Percentiles rank a stretch among this genome's conserved stretches.
Evolutionary conservation across 495 filamentous ascomycete genomes (phyloP).

Genomic region (Clavariopsis aquatica): DNA sequence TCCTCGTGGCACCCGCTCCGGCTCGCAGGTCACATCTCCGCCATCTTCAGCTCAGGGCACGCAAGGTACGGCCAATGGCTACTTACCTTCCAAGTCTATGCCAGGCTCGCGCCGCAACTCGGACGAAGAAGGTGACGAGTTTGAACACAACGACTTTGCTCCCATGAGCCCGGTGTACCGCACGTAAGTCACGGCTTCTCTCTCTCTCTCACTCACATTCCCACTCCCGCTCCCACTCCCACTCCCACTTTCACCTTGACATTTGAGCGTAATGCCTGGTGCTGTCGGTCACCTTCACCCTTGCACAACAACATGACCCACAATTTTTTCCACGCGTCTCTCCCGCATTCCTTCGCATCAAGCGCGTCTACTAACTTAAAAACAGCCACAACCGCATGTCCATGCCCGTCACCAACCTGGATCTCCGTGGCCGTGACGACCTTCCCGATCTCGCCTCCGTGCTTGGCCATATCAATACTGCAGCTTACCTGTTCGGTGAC

Average conservation of each 20-base stretch:
- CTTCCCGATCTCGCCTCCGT: slow-evolving; percentile 51
- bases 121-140: slow-evolving; percentile 72
- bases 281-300: neutral
- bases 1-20: slow-evolving; percentile 70
- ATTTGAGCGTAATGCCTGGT: neutral
- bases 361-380: neutral
- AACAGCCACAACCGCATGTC: slow-evolving; percentile 79
- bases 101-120: slow-evolving; percentile 83
- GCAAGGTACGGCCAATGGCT: slow-evolving; percentile 48
- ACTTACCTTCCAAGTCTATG: slow-evolving; percentile 75
- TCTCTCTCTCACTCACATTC: slow-evolving; percentile 31
- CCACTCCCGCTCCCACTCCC: neutral
- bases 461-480: slow-evolving; percentile 73
- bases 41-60: slow-evolving; percentile 52
- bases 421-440: slow-evolving; percentile 51
- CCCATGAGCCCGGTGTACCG: slow-evolving; percentile 63
- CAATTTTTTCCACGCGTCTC: neutral
- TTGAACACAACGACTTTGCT: slow-evolving; percentile 46
- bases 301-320: slow-evolving; percentile 13
- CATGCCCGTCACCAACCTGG: slow-evolving; percentile 69
- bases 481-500: slow-evolving; percentile 83
- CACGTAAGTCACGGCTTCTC: slow-evolving; percentile 56
- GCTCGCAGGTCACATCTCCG: slow-evolving; percentile 69
- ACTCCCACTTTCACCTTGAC: neutral
- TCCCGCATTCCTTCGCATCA: slow-evolving; percentile 24